Base-by-base conservation (phyloP, 164 flowering plant species). In the Euptelea pleiosperma region DNA sequence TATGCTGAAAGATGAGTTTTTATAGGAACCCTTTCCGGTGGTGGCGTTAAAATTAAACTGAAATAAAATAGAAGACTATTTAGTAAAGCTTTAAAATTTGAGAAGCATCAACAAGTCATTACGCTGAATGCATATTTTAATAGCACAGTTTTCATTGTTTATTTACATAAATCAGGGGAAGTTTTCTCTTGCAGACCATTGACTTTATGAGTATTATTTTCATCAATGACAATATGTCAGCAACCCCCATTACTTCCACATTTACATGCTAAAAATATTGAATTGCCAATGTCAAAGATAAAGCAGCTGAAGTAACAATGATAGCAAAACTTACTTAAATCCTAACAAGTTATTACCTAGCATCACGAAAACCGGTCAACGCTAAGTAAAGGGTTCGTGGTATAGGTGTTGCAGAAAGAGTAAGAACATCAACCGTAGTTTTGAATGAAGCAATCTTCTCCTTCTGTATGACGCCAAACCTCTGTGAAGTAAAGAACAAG, bases 381-480 rank as follows among this genome's bases (percentile, higher is more conserved):
- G 99, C 97, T 55, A 93, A 71, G 77, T 93, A 93, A 47, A 93
- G 91, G 33, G 99, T 93, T 36, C 97, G 77, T 52, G 99, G 99
- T 49, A 93, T 93, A 45, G 99, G 99, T 61, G 97, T 90, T 52
- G 99, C 97, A 54, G 99, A 93, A 31, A 93, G 97, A 62, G 99
- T 87, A 47, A 93, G 96, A 57, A 93, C 97, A 75, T 93, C 99
- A 63, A 93, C 86, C 36, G 99, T 81, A 47, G 91, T 93, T 74
- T 93, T 93, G 66, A 87, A 88, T 55, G 99, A 86, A 66, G 99
- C 97, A 65, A 93, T 93, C 77, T 74, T 86, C 76, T 93, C 99
- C 81, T 93, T 93, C 73, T 93, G 99, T 63, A 87, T 90, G 66
- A 93, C 99, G 25, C 99, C 99, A 78, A 93, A 93, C 63, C 96